These are phyloP conservation scores for Pseudonectria foliicola DNA, from an alignment of 2,329 filamentous ascomycete species.

Conservation along the genomic window DNA sequence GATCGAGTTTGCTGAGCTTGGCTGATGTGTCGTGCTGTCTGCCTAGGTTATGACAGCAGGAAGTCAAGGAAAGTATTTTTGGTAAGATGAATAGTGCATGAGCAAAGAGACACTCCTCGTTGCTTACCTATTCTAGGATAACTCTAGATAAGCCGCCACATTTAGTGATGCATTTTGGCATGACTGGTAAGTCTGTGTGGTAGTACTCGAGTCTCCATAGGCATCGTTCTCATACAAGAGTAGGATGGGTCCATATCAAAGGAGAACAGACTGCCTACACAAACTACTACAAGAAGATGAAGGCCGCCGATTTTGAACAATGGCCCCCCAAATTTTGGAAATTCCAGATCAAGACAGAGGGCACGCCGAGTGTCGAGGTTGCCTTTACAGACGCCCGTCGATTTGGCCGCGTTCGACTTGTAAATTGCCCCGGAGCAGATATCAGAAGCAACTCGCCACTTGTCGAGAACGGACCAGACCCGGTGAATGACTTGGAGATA, in stretches of 20 bases:
- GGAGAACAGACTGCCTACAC: conserved; percentile 71
- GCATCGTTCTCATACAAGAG: conserved; percentile 3
- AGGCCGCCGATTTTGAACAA: conserved; percentile 45
- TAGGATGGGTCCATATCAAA: conserved; percentile 81
- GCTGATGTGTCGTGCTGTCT: too few relatives aligned
- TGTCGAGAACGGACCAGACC: conserved; percentile 89
- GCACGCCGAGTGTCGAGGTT: conserved; percentile 46
- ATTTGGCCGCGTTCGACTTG: conserved; percentile 70
- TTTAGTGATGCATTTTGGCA: conserved; percentile 81
- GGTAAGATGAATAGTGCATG: conserved; percentile 36
- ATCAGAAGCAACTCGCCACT: conserved; percentile 74
- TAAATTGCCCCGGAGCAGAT: conserved; percentile 69
- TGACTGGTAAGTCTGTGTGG: conserved; percentile 51
- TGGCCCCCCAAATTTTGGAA: conserved; percentile 94
- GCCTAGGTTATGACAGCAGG: conserved; percentile 54
- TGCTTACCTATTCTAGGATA: conserved; percentile 24
- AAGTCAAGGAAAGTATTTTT: conserved; percentile 97
- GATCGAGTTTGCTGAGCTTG: too few relatives aligned
- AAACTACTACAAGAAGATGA: conserved; percentile 71
- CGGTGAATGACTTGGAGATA: conserved; percentile 70
- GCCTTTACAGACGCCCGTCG: conserved; percentile 82
- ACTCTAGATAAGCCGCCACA: conserved; percentile 70
- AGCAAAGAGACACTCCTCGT: background rate
- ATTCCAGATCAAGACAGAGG: conserved; percentile 64
- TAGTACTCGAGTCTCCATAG: background rate